Evolutionary conservation across 1,284 basidiomycete species (phyloP).

Genomic region (Meripilus lineatus): DNA sequence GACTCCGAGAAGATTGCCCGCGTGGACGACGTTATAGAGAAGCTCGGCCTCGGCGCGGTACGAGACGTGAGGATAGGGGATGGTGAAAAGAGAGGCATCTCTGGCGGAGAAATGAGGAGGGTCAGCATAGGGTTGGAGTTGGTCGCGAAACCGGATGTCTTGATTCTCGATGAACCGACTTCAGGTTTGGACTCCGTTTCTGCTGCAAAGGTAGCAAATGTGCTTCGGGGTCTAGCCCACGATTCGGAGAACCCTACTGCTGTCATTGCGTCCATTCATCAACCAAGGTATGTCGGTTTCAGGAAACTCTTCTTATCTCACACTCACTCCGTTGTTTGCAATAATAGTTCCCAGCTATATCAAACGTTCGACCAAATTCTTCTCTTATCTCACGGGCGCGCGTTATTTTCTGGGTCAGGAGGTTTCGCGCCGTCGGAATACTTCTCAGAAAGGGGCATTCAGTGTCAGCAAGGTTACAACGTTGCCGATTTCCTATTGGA

Average conservation of each 20-base stretch:
- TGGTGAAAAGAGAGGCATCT: slow-evolving; percentile 77
- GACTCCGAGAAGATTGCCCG: slow-evolving; percentile 62
- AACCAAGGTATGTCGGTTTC: slow-evolving; percentile 56
- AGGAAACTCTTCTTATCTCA: background rate
- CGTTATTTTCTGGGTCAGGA: slow-evolving; percentile 79
- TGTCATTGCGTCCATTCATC: slow-evolving; percentile 84
- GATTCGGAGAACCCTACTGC: slow-evolving; percentile 67
- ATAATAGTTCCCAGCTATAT: slow-evolving; percentile 69
- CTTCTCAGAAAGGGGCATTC: slow-evolving; percentile 46
- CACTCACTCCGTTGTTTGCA: background rate
- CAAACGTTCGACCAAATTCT: slow-evolving; percentile 80
- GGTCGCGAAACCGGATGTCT: slow-evolving; percentile 73
- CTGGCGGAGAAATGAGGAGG: slow-evolving; percentile 81
- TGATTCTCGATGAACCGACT: slow-evolving; percentile 83
- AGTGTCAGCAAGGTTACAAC: slow-evolving; percentile 72
- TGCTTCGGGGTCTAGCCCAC: slow-evolving; percentile 71
- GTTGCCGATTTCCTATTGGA: slow-evolving; percentile 88
- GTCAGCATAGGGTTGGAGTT: slow-evolving; percentile 83
- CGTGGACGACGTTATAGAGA: slow-evolving; percentile 65
- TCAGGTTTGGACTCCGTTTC: slow-evolving; percentile 84
- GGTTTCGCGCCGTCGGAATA: slow-evolving; percentile 59
- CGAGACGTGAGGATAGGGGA: slow-evolving; percentile 76
- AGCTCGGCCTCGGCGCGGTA: slow-evolving; percentile 70
- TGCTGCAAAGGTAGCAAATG: slow-evolving; percentile 71
- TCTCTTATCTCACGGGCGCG: slow-evolving; percentile 71